phyloP scores from a whole-genome alignment of 495 filamentous ascomycete genomes.

The Aspergillus sclerotiicarbonarius region DNA sequence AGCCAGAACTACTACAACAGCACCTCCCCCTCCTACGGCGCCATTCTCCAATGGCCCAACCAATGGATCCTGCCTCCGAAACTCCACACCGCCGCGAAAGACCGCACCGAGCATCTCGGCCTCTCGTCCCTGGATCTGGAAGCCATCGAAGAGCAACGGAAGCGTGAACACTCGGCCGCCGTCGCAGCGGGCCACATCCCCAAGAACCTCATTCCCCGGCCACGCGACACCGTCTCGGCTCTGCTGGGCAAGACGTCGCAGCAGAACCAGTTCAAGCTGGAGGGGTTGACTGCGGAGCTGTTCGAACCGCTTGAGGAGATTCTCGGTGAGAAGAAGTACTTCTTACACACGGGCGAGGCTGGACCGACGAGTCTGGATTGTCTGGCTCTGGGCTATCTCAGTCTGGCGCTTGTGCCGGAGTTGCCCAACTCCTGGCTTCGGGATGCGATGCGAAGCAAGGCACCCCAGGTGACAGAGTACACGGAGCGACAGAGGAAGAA shows the following conservation, averaged over 20 bases:
- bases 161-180: constrained; percentile 43
- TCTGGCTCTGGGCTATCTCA: constrained; percentile 72
- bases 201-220: constrained; percentile 37
- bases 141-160: constrained; percentile 43
- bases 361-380: constrained; percentile 69
- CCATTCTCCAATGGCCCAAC: constrained; percentile 75
- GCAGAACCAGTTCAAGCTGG: constrained; percentile 61
- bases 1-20: constrained; percentile 72
- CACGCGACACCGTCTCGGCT: constrained; percentile 41
- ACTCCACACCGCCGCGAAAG: constrained; percentile 63
- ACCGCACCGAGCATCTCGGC: constrained; percentile 70
- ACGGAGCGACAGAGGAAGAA: constrained; percentile 43
- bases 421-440: constrained; percentile 71
- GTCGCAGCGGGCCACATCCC: constrained; percentile 44
- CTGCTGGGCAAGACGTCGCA: constrained; percentile 40
- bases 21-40: constrained; percentile 73
- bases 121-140: constrained; percentile 65
- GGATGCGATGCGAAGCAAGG: constrained; percentile 58
- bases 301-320: constrained; percentile 66
- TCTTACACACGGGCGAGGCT: constrained; percentile 44
- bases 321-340: constrained; percentile 53
- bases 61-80: constrained; percentile 75
- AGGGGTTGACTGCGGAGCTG: constrained; percentile 64
- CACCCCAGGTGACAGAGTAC: constrained; percentile 53
- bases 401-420: constrained; percentile 66